These are phyloP conservation scores for Chloris gayana DNA, from an alignment of 176 grass and related monocot species.

Conservation along the genomic window DNA sequence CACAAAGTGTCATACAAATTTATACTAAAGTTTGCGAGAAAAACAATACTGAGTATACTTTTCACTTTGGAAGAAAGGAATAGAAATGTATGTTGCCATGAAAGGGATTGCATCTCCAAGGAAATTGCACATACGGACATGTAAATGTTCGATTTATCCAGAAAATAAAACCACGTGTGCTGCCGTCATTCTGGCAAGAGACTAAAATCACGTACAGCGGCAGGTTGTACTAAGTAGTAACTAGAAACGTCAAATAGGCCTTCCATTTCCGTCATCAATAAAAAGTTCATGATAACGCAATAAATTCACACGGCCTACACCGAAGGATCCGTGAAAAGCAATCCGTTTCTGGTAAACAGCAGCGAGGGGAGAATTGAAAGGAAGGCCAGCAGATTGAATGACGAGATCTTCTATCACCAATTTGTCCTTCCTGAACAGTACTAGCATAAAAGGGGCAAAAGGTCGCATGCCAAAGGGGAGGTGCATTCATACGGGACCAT, in stretches of 20 bases:
- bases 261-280: conserved; percentile 1
- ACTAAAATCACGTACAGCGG: background rate
- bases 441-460: conserved; percentile 24
- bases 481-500: background rate
- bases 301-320: background rate
- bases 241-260: background rate
- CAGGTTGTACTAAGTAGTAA: background rate
- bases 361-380: background rate
- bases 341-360: background rate
- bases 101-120: background rate
- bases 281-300: background rate
- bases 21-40: background rate
- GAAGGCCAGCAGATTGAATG: background rate
- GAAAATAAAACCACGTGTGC: background rate
- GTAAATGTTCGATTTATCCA: background rate
- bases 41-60: background rate
- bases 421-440: conserved; percentile 30
- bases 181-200: background rate
- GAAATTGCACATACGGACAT: background rate
- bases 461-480: background rate
- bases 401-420: conserved; percentile 22
- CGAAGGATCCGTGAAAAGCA: conserved; percentile 16
- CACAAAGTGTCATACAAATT: background rate
- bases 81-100: background rate
- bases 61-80: background rate